Base-by-base conservation (phyloP, 2,329 filamentous ascomycete genomes). In the Aspergillus versicolor region DNA sequence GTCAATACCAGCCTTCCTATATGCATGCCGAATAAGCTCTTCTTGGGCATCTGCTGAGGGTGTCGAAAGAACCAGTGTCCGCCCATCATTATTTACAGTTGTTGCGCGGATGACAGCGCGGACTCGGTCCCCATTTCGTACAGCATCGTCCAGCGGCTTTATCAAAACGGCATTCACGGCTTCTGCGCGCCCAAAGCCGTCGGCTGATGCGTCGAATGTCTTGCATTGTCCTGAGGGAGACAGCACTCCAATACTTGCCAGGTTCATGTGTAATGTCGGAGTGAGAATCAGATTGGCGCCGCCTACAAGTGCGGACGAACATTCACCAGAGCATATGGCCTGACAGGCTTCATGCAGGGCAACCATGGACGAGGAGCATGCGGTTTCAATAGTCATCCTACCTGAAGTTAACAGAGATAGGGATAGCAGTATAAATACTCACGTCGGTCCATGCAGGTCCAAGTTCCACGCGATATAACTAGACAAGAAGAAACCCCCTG, bases 121-220 rank as follows among this genome's bases (percentile, higher is more conserved):
- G 8, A 61, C 30, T 11, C 58, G 42, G 22, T 67, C 58, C 13
- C 76, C 75, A 24, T 83, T 79, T 8, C 70, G 70, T 9, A 80
- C 45, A 2, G 82, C 82, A 45, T 77, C 69, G 1, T 70, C 66
- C 1, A 83, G 61, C 4, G 66, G 64, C 63, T 83, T 83, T 17
- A 84, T 59, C 9, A 80, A 70, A 3, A 84, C 64, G 15, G 75
- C 68, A 0, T 71, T 79, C n/a, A 75, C 70, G 4, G 73, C 81
- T 52, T 84, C 81, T 1, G 71, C 79, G 12, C 81, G 74, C 42
- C 77, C 81, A 61, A 82, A 84, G 0, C 81, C 81, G 63, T 82
- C 77, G 0, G 80, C 81, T 3, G 65, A 53, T 4, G 71, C 70
- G 50, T 80, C 77, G 52, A 80, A 81, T 2, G 78, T 71, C 42